A percentile compares a stretch with the other conserved stretches of the same genome.
Conservation (phyloP, 1,139 yeast genomes). For the Debaryomyces coudertii region DNA sequence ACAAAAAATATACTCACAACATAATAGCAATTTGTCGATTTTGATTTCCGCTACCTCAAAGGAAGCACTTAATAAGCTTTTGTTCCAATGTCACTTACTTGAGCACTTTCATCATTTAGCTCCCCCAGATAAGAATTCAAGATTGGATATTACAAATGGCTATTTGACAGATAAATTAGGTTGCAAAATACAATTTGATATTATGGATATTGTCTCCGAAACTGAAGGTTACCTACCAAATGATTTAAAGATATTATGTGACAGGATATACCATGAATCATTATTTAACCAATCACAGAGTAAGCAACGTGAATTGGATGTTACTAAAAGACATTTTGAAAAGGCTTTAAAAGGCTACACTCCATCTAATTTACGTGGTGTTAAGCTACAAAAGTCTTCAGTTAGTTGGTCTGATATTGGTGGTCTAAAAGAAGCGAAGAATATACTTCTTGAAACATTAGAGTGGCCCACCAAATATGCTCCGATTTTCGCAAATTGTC, state of each 20-base stretch:
- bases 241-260: conserved; percentile 73
- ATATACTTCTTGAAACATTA: conserved; percentile 76
- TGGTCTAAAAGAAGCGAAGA: conserved; percentile 78
- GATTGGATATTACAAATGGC: conserved; percentile 54
- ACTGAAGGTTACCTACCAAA: conserved; percentile 91
- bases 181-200: conserved; percentile 48
- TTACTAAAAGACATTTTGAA: conserved; percentile 44
- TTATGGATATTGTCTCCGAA: conserved; percentile 72
- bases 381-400: conserved; percentile 76
- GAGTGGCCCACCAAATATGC: conserved; percentile 98
- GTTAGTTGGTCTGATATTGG: conserved; percentile 89
- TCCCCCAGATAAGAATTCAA: conserved; percentile 70
- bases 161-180: conserved; percentile 42
- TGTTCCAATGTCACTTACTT: conserved; percentile 71
- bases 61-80: conserved; percentile 62
- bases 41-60: conserved; percentile 64
- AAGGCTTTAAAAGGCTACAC: conserved; percentile 67
- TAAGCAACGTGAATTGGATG: conserved; percentile 17
- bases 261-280: conserved; percentile 72
- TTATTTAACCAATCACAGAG: conserved; percentile 35
- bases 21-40: conserved; percentile 52
- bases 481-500: conserved; percentile 88
- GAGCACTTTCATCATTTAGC: conserved; percentile 63
- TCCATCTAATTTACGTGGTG: conserved; percentile 86
- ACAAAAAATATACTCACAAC: conserved; percentile 40